phyloP scores from a whole-genome alignment of 352 stramenopile species.

The Phytophthora pisi region DNA sequence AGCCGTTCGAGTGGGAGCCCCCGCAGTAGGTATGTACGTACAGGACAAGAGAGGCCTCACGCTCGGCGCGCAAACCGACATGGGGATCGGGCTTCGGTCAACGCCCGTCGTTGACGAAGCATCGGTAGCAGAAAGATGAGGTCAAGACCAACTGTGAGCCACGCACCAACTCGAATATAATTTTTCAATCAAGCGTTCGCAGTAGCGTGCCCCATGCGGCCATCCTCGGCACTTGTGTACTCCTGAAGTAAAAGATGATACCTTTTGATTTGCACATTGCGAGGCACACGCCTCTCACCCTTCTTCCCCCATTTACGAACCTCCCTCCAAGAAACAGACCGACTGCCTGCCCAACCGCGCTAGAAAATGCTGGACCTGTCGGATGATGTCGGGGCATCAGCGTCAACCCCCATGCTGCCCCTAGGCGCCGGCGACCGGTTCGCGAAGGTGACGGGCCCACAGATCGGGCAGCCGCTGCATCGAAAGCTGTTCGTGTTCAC shows the following conservation, averaged over 20 bases:
- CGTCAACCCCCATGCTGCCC: slow-evolving; percentile 45
- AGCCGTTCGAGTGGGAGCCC: slow-evolving; percentile 97
- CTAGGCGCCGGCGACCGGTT: slow-evolving; percentile 30
- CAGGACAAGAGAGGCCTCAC: slow-evolving; percentile 27
- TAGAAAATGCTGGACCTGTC: slow-evolving; percentile 13
- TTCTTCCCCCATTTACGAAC: slow-evolving; percentile 10
- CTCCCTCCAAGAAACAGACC: not conserved
- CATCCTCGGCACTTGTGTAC: not conserved
- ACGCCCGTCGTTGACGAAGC: slow-evolving; percentile 1
- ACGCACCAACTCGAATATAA: slow-evolving; percentile 39
- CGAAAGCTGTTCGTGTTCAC: slow-evolving; percentile 63
- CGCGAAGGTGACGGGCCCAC: slow-evolving; percentile 52
- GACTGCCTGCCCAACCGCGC: not conserved
- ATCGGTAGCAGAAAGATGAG: slow-evolving; percentile 28
- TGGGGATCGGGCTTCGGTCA: slow-evolving; percentile 24
- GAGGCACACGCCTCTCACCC: slow-evolving; percentile 5
- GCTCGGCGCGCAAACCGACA: slow-evolving; percentile 25
- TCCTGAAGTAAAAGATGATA: slow-evolving; percentile 9
- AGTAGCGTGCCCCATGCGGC: no score
- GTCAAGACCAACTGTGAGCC: slow-evolving; percentile 26
- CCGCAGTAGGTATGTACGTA: slow-evolving; percentile 54
- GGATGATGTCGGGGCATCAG: slow-evolving; percentile 11
- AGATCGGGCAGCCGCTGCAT: slow-evolving; percentile 46
- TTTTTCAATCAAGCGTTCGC: slow-evolving; percentile 37
- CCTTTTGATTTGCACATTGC: slow-evolving; percentile 29